Conservation (phyloP, 495 filamentous ascomycete genomes). For the Aspergillus hancockii region DNA sequence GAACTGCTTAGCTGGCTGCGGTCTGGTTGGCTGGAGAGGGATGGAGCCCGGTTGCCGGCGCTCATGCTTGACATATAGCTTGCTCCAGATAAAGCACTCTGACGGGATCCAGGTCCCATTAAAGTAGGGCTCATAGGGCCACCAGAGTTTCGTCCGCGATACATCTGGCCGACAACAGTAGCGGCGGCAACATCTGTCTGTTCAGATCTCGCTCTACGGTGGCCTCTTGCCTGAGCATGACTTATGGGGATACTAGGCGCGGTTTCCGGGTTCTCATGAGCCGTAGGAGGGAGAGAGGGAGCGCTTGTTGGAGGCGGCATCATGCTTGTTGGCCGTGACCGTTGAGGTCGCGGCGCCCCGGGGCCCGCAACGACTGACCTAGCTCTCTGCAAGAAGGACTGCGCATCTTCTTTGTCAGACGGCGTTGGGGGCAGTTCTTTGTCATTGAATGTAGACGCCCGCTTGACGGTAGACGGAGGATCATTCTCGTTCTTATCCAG, state of each 20-base stretch:
- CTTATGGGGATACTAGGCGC: constrained; percentile 78
- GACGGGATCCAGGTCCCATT: constrained; percentile 46
- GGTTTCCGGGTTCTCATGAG: constrained; percentile 71
- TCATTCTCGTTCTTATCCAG: constrained; percentile 68
- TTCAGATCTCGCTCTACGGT: constrained; percentile 70
- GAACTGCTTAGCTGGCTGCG: constrained; percentile 51
- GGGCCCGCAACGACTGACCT: constrained; percentile 63
- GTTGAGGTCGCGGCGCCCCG: constrained; percentile 45
- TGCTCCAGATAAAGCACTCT: constrained; percentile 47
- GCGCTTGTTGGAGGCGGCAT: constrained; percentile 52
- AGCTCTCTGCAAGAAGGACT: constrained; percentile 74
- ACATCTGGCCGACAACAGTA: constrained; percentile 80
- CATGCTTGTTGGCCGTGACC: constrained; percentile 62
- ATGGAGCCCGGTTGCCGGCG: constrained; percentile 52
- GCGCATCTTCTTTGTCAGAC: constrained; percentile 56
- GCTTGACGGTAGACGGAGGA: constrained; percentile 23
- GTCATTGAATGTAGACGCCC: constrained; percentile 44
- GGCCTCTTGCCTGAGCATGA: constrained; percentile 61
- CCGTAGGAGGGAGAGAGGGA: constrained; percentile 43
- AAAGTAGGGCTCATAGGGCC: constrained; percentile 54
- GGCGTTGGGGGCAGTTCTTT: constrained; percentile 88
- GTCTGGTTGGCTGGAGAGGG: constrained; percentile 47
- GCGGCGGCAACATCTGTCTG: constrained; percentile 63
- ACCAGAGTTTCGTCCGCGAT: constrained; percentile 65
- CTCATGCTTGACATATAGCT: constrained; percentile 46